Conservation (phyloP, 768 basidiomycete genomes). For the Pleurotus pulmonarius region DNA sequence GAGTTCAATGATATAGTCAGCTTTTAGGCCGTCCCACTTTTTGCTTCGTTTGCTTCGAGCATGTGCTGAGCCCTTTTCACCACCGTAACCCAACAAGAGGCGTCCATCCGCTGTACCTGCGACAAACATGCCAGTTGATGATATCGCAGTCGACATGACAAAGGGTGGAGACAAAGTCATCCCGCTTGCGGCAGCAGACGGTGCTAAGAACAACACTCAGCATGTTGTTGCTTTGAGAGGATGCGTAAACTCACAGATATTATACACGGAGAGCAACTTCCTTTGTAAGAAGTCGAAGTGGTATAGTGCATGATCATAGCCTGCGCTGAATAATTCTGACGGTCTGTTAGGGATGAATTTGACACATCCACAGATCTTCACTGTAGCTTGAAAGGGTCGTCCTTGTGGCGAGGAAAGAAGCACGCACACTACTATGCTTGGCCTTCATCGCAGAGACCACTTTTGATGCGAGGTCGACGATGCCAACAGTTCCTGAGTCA, state of each 20-base stretch:
- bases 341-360: constrained; percentile 71
- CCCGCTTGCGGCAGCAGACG: constrained; percentile 36
- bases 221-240: background rate
- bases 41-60: constrained; percentile 50
- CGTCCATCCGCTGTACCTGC: constrained; percentile 77
- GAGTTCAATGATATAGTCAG: constrained; percentile 36
- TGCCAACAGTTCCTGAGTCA: constrained; percentile 67
- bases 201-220: constrained; percentile 24
- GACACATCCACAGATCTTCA: constrained; percentile 67
- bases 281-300: constrained; percentile 66
- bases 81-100: constrained; percentile 65
- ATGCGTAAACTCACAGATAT: constrained; percentile 42
- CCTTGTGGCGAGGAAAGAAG: background rate
- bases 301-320: constrained; percentile 65
- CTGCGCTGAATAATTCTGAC: constrained; percentile 71
- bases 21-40: constrained; percentile 71
- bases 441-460: constrained; percentile 53
- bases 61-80: constrained; percentile 38
- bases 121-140: constrained; percentile 55
- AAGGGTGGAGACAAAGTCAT: constrained; percentile 74
- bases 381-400: background rate
- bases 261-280: constrained; percentile 51
- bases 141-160: constrained; percentile 59
- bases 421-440: constrained; percentile 61
- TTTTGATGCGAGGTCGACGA: constrained; percentile 53